Conservation (phyloP, 306 rosid genomes). For the Acacia confusa region DNA sequence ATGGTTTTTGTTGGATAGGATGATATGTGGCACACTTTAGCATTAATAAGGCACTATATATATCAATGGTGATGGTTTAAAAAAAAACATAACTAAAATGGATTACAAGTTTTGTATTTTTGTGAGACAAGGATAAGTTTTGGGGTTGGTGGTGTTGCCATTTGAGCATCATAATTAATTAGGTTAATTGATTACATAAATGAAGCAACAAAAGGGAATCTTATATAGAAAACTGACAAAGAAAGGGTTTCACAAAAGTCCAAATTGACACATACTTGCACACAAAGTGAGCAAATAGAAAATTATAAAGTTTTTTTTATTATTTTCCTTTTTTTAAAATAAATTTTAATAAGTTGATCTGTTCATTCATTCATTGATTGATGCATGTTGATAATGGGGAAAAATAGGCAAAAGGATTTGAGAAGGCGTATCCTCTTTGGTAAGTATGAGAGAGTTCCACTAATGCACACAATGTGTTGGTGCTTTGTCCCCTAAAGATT, state of each 20-base stretch:
- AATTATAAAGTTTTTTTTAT: neutral
- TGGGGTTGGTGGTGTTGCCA: slow-evolving; percentile 31
- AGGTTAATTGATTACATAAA: neutral
- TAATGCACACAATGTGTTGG: slow-evolving; percentile 37
- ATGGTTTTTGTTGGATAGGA: neutral
- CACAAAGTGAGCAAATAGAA: neutral
- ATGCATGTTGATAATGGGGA: slow-evolving; percentile 26
- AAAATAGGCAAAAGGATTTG: neutral
- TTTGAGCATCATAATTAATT: slow-evolving; percentile 30
- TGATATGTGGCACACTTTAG: slow-evolving; percentile 5
- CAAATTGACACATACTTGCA: neutral
- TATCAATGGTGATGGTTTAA: slow-evolving; percentile 13
- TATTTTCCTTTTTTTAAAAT: neutral
- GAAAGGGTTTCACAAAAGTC: neutral
- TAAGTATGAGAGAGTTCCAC: slow-evolving; percentile 42
- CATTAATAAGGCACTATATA: slow-evolving; percentile 12
- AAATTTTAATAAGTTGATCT: neutral
- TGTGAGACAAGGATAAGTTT: slow-evolving; percentile 25
- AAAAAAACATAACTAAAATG: neutral
- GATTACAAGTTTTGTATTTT: neutral
- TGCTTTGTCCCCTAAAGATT: slow-evolving; percentile 59
- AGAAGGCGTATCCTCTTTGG: slow-evolving; percentile 27
- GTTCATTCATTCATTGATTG: neutral
- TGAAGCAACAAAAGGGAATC: slow-evolving; percentile 28
- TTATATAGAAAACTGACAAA: slow-evolving; percentile 43